Evolutionary conservation across 768 basidiomycete genomes (phyloP).

Genomic region (Termitomyces bulborhizus): DNA sequence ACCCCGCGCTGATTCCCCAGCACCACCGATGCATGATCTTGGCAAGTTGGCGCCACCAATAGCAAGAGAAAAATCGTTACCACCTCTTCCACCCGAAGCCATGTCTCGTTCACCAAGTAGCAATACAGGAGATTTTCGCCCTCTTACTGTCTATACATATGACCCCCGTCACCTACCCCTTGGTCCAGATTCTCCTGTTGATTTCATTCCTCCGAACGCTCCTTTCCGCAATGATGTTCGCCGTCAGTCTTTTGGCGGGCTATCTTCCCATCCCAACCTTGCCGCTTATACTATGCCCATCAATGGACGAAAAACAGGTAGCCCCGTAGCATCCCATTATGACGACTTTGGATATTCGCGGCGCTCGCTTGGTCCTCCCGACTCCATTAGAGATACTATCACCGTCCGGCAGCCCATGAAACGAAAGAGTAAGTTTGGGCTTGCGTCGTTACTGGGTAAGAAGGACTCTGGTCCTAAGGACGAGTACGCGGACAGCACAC

Average conservation of each 20-base stretch:
- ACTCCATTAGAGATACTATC: slow-evolving; percentile 25
- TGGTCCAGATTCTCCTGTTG: slow-evolving; percentile 36
- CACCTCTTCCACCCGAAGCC: slow-evolving; percentile 60
- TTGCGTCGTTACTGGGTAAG: slow-evolving; percentile 62
- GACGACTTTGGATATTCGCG: slow-evolving; percentile 72
- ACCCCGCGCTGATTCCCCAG: slow-evolving; percentile 24
- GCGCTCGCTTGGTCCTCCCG: slow-evolving; percentile 45
- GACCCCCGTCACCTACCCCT: slow-evolving; percentile 46
- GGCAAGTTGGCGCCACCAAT: slow-evolving; percentile 13
- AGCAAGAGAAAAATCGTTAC: slow-evolving; percentile 65
- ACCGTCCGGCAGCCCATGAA: slow-evolving; percentile 31
- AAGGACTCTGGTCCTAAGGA: slow-evolving; percentile 29
- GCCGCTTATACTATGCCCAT: slow-evolving; percentile 44
- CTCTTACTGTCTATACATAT: slow-evolving; percentile 60
- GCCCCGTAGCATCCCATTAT: slow-evolving; percentile 40
- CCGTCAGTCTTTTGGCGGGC: slow-evolving; percentile 74
- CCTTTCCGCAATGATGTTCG: slow-evolving; percentile 59
- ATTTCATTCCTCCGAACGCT: slow-evolving; percentile 56
- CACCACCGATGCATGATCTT: slow-evolving; percentile 20
- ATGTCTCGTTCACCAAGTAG: slow-evolving; percentile 30
- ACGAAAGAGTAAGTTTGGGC: slow-evolving; percentile 69
- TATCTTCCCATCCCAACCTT: slow-evolving; percentile 50
- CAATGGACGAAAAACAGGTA: slow-evolving; percentile 24
- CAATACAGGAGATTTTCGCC: slow-evolving; percentile 38
- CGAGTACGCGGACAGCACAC: slow-evolving; percentile 24